Evolutionary conservation across 371 early-diverging fungal genomes (phyloP).

Genomic region (Circinella umbellata): DNA sequence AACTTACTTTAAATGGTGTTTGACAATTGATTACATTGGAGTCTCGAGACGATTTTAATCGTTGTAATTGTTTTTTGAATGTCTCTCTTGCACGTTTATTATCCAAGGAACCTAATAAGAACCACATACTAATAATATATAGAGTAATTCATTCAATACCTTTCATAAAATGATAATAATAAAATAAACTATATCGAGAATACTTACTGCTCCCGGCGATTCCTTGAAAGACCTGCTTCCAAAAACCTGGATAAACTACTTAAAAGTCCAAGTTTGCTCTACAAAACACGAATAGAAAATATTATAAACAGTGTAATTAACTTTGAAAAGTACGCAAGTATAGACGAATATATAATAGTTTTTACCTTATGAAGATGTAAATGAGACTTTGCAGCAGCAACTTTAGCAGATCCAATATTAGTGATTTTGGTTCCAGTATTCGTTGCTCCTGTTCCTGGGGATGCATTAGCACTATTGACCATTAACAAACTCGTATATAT

Average conservation of each 20-base stretch:
- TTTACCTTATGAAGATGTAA: constrained; percentile 49
- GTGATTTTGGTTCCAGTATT: not conserved
- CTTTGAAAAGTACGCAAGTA: no score
- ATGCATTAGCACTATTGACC: constrained; percentile 31
- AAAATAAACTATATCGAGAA: no score
- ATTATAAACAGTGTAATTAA: no score
- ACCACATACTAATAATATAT: constrained; percentile 45
- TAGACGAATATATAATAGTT: no score
- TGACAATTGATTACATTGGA: constrained; percentile 17
- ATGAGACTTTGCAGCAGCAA: constrained; percentile 46
- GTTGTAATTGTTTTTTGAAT: constrained; percentile 39
- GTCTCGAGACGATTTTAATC: constrained; percentile 7
- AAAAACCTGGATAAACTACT: constrained; percentile 43
- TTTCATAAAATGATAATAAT: not conserved
- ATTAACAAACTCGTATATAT: constrained; percentile 49
- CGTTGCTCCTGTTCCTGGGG: not conserved
- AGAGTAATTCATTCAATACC: not conserved
- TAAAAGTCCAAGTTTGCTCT: constrained; percentile 44
- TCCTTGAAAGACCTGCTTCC: constrained; percentile 45
- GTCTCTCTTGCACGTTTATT: constrained; percentile 47
- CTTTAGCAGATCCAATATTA: constrained; percentile 34
- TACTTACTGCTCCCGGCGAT: constrained; percentile 31
- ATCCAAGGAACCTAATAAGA: constrained; percentile 52
- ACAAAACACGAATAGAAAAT: not conserved
- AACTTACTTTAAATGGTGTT: not conserved